Conservation (phyloP, 2,329 filamentous ascomycete genomes). For the Cyclaneusma minus region DNA sequence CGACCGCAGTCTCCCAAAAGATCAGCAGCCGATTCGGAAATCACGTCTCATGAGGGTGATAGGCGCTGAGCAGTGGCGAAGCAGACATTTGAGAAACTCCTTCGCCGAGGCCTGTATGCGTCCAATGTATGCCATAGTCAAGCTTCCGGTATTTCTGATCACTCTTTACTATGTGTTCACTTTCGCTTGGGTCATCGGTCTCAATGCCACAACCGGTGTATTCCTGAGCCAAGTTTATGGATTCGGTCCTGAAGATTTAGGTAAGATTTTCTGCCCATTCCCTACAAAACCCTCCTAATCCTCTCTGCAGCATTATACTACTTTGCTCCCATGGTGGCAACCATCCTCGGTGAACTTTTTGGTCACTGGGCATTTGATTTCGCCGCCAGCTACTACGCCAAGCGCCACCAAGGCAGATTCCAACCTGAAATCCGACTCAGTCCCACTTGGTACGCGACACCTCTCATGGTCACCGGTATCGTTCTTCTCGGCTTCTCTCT, state of each 20-base stretch:
- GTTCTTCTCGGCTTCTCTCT: conserved; percentile 37
- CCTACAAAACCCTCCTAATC: neutral
- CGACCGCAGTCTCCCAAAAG: conserved; percentile 23
- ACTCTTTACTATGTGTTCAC: conserved; percentile 23
- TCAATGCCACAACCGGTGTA: conserved; percentile 39
- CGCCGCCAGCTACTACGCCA: conserved; percentile 28
- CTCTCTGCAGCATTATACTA: conserved; percentile 30
- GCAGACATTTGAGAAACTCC: conserved; percentile 20
- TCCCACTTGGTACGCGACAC: conserved; percentile 29
- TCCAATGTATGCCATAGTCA: conserved; percentile 22
- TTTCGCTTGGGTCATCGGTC: conserved; percentile 35
- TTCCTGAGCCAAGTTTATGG: conserved; percentile 33
- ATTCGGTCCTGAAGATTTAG: conserved; percentile 32
- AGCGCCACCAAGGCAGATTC: conserved; percentile 31
- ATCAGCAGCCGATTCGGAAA: conserved; percentile 19
- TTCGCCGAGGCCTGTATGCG: conserved; percentile 25
- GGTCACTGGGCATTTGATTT: conserved; percentile 42
- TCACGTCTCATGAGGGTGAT: conserved; percentile 14
- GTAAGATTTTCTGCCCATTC: conserved; percentile 14
- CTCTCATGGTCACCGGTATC: conserved; percentile 32
- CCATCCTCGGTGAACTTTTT: conserved; percentile 33
- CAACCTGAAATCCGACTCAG: conserved; percentile 39
- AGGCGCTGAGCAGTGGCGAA: conserved; percentile 15
- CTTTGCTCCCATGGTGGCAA: conserved; percentile 39
- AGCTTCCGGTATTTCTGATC: conserved; percentile 22